A percentile compares a stretch with the other conserved stretches of the same genome.
phyloP scores from a whole-genome alignment of 2,329 filamentous ascomycete genomes.

The Orbilia oligospora region DNA sequence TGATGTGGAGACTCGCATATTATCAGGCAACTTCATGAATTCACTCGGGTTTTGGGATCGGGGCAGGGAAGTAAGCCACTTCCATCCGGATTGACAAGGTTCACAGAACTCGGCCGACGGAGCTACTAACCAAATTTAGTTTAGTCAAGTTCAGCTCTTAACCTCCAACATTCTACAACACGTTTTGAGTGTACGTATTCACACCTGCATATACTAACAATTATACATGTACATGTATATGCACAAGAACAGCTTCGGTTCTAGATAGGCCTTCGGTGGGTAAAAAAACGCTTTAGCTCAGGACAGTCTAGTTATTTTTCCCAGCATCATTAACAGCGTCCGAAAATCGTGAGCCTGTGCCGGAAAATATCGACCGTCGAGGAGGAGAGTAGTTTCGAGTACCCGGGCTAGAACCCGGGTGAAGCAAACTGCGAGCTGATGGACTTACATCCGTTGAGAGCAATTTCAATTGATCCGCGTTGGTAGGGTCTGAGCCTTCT shows the following conservation, averaged over 20 bases:
- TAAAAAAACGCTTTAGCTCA: not conserved
- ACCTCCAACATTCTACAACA: slow-evolving; percentile 8
- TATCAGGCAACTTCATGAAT: slow-evolving; percentile 5
- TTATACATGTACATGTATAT: no score
- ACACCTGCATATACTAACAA: no score
- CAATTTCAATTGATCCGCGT: slow-evolving; percentile 16
- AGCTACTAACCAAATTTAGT: not conserved
- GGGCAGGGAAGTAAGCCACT: slow-evolving; percentile 12
- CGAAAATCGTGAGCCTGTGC: slow-evolving; percentile 16
- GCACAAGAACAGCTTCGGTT: not conserved
- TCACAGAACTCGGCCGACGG: slow-evolving; percentile 2
- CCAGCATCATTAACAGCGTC: slow-evolving; percentile 7
- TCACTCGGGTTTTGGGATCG: not conserved
- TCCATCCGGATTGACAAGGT: not conserved
- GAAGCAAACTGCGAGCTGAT: slow-evolving; percentile 3
- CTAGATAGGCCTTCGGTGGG: not conserved
- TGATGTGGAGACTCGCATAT: slow-evolving; percentile 5
- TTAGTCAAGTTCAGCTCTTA: no score
- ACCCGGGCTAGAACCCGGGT: slow-evolving; percentile 6
- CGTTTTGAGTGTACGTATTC: no score
- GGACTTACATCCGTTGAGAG: slow-evolving; percentile 45
- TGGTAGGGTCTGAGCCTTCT: not conserved
- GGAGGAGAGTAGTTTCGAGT: not conserved
- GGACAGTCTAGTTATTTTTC: not conserved
- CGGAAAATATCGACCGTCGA: slow-evolving; percentile 31